Base-by-base conservation (phyloP, 106 monocot genomes). In the Acanthochlamys bracteata region DNA sequence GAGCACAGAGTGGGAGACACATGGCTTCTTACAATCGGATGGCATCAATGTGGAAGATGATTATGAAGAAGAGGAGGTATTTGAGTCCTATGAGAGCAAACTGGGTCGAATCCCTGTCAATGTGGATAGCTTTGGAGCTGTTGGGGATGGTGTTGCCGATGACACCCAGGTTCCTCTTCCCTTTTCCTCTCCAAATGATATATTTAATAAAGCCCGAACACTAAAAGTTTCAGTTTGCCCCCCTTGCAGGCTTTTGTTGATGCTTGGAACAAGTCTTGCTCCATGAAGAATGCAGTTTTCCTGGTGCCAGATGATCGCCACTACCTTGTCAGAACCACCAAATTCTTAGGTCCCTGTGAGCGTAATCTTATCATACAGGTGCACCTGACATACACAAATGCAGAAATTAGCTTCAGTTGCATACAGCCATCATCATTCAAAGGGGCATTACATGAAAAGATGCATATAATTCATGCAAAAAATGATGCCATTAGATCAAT, bases 91-190 rank as follows among this genome's bases (percentile, higher is more conserved):
- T 45, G 43, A 45, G 43, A 69, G 53, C 39, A 24, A 56, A 26
- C 71, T 68, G 17, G 86, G 86, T 16, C 10, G 53, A 69, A 69
- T 72, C 40, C 81, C 81, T 0, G 89, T 94, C 33, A 98, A 92
- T 26, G 96, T 98, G 1, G 83, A 91, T 13, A 83, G 74, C 79
- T 92, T 91, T 57, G 91, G 88, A 2, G 96, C 96, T n/a, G 83
- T 85, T 21, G 96, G 96, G 10, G 91, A 98, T 64, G 91, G 96
- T 7, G 22, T 76, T 64, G 41, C 91, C 21, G 91, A 98, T 73
- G 96, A 98, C 41, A 91, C 96, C n/a, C 76, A 77, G 87, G 96
- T 98, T 53, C 39, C 23, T 20, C 10, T 13, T 9, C 43, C 10
- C 43, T 9, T 45, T 7, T 45, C 43, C 43, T 45, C 13, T 7